A percentile compares a stretch with the other conserved stretches of the same genome.
Conservation (phyloP, 768 basidiomycete genomes). For the Calocybe cyanea region DNA sequence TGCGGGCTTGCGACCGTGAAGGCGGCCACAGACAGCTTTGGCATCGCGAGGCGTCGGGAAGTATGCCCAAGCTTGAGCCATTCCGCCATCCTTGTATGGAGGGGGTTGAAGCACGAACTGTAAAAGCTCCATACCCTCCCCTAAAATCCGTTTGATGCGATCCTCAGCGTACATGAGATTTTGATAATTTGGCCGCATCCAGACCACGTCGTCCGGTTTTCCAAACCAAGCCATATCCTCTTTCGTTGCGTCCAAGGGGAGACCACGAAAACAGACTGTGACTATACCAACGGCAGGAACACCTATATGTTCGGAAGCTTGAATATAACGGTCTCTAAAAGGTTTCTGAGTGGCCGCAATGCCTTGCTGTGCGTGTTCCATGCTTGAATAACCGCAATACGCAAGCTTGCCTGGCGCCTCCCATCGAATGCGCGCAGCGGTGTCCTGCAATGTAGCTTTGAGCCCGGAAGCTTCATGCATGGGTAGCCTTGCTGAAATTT, state of each 20-base stretch:
- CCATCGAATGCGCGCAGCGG: conserved; percentile 55
- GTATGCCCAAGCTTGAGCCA: conserved; percentile 50
- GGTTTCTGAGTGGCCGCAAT: conserved; percentile 37
- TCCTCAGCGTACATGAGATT: conserved; percentile 35
- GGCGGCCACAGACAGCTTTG: conserved; percentile 37
- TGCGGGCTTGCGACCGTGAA: conserved; percentile 44
- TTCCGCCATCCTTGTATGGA: conserved; percentile 43
- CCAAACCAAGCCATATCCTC: conserved; percentile 43
- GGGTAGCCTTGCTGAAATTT: conserved; percentile 42
- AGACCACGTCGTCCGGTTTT: conserved; percentile 45
- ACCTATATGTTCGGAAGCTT: conserved; percentile 50
- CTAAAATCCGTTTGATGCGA: conserved; percentile 39
- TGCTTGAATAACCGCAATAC: conserved; percentile 59
- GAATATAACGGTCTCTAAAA: conserved; percentile 37
- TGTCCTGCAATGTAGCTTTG: conserved; percentile 44
- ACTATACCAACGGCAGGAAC: conserved; percentile 54
- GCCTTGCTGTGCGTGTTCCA: conserved; percentile 46
- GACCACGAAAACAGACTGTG: conserved; percentile 55
- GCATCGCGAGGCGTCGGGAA: conserved; percentile 54
- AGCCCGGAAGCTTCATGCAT: conserved; percentile 35
- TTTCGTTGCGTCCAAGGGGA: conserved; percentile 43
- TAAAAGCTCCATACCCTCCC: conserved; percentile 24
- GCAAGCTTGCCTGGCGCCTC: conserved; percentile 52
- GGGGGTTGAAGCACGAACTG: conserved; percentile 46
- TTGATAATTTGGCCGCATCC: conserved; percentile 43